These are phyloP conservation scores for Cladosporium cucumerinum DNA, from an alignment of 2,329 filamentous ascomycete species.

Conservation along the genomic window DNA sequence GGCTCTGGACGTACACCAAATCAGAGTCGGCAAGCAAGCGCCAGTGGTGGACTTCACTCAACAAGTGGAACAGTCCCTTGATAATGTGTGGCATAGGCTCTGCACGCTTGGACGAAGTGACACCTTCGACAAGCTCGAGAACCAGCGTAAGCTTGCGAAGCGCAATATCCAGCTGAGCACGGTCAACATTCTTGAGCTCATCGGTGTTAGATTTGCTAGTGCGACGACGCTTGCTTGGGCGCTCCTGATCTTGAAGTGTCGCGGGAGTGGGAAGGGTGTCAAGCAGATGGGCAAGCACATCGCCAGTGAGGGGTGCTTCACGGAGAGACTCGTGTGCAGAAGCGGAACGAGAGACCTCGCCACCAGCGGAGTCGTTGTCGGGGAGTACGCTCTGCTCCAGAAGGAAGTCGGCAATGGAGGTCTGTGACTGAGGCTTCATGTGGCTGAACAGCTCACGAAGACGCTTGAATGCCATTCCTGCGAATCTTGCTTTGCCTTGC, in stretches of 20 bases:
- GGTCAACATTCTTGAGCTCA: conserved; percentile 59
- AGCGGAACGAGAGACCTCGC: conserved; percentile 38
- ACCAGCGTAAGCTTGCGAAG: conserved; percentile 80
- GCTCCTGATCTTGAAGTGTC: conserved; percentile 67
- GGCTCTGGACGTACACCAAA: conserved; percentile 82
- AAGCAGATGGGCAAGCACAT: conserved; percentile 69
- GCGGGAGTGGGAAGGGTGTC: conserved; percentile 70
- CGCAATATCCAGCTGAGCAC: conserved; percentile 62
- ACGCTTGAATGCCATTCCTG: conserved; percentile 64
- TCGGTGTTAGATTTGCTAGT: conserved; percentile 61
- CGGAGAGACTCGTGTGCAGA: conserved; percentile 71
- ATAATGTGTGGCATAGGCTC: conserved; percentile 69
- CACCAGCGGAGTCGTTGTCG: not conserved
- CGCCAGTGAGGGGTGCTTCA: conserved; percentile 68
- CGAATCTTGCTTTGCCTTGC: conserved; percentile 47
- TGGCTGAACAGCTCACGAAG: conserved; percentile 69
- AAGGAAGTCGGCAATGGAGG: conserved; percentile 59
- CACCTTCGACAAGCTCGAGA: conserved; percentile 76
- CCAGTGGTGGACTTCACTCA: conserved; percentile 85
- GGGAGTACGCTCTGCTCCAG: conserved; percentile 51
- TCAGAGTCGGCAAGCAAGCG: conserved; percentile 78
- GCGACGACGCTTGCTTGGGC: conserved; percentile 73
- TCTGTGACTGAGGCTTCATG: conserved; percentile 63
- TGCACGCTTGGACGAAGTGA: conserved; percentile 59
- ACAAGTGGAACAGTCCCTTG: conserved; percentile 72